phyloP scores from a whole-genome alignment of 1,284 basidiomycete genomes.

The Ganoderma lingzhi region DNA sequence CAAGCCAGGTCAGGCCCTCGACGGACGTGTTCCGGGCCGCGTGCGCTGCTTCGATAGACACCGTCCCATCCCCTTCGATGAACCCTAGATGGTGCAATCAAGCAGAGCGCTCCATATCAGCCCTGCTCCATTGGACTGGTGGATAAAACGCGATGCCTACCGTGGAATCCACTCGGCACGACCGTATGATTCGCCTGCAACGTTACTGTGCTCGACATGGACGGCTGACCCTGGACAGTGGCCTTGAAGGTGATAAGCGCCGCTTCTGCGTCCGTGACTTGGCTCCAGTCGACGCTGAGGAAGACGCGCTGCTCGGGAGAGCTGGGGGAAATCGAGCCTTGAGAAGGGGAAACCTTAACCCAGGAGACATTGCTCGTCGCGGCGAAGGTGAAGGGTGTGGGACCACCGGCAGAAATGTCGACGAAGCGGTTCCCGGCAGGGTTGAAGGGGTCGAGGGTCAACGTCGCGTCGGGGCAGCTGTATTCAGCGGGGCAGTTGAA shows the following conservation, averaged over 20 bases:
- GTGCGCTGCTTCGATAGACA: conserved; percentile 74
- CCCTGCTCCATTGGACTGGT: background rate
- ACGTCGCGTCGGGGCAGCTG: conserved; percentile 58
- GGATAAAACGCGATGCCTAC: conserved; percentile 40
- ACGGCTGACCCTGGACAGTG: conserved; percentile 48
- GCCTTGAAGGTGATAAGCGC: conserved; percentile 59
- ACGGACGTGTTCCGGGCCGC: conserved; percentile 59
- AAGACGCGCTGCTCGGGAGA: conserved; percentile 64
- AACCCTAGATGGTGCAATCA: conserved; percentile 51
- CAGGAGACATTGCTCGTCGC: conserved; percentile 59
- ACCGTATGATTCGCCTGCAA: conserved; percentile 51
- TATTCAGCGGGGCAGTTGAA: conserved; percentile 60
- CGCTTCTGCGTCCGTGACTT: conserved; percentile 51
- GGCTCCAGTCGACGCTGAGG: conserved; percentile 68
- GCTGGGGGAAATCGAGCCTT: conserved; percentile 59
- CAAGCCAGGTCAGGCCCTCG: conserved; percentile 61
- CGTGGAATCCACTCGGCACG: conserved; percentile 55
- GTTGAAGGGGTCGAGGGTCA: conserved; percentile 63
- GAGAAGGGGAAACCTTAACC: conserved; percentile 55
- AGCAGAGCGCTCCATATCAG: background rate
- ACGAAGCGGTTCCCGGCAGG: conserved; percentile 62
- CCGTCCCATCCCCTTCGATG: conserved; percentile 67
- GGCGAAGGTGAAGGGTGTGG: conserved; percentile 63
- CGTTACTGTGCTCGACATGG: conserved; percentile 46
- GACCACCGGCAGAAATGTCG: conserved; percentile 70